Conservation (phyloP, 164 flowering plant genomes). For the Platanus orientalis region DNA sequence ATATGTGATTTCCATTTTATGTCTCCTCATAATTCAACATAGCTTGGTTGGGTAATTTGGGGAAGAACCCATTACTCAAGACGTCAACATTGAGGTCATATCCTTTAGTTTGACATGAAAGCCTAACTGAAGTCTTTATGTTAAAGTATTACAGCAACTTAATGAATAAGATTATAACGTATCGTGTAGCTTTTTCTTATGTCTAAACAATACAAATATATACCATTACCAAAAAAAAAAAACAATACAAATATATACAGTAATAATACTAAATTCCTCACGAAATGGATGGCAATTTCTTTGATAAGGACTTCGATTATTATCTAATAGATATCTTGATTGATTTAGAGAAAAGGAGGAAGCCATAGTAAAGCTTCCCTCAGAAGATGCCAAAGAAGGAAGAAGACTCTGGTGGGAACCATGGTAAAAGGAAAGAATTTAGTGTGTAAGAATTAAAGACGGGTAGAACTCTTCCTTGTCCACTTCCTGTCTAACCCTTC, state of each 20-base stretch:
- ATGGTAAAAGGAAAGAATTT: constrained; percentile 1
- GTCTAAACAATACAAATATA: not conserved
- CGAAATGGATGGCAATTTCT: too few species aligned
- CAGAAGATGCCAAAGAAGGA: constrained; percentile 9
- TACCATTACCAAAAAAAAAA: not conserved
- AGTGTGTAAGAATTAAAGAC: not conserved
- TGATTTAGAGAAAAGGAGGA: not conserved
- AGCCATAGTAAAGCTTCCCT: not conserved
- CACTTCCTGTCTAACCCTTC: not conserved
- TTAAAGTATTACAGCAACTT: constrained; percentile 4
- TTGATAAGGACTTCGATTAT: too few species aligned
- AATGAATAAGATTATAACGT: not conserved
- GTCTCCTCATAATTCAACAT: too few species aligned
- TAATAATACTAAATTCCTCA: constrained; percentile 1
- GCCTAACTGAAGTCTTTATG: too few species aligned
- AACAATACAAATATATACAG: constrained; percentile 9
- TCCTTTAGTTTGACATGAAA: not conserved
- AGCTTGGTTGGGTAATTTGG: too few species aligned
- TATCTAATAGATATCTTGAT: not conserved
- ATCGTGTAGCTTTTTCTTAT: not conserved
- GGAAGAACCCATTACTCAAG: too few species aligned
- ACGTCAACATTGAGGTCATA: constrained; percentile 1
- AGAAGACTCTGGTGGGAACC: constrained; percentile 12
- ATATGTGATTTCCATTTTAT: too few species aligned
- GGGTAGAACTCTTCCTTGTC: not conserved